phyloP scores from a whole-genome alignment of 176 grass and related monocot genomes.

The Triticum aestivum region DNA sequence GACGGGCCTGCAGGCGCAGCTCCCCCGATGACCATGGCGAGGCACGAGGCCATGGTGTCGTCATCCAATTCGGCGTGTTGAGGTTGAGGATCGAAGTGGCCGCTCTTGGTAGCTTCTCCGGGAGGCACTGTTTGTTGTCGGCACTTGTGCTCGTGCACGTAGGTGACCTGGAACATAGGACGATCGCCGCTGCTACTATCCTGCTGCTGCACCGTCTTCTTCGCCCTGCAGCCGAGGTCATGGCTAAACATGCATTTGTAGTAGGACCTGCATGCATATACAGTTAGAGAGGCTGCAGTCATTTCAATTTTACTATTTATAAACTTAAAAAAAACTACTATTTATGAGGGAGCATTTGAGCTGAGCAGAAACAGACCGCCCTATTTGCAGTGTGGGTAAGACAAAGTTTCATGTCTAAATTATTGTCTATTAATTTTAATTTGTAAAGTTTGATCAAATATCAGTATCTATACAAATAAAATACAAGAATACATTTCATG shows the following conservation, averaged over 20 bases:
- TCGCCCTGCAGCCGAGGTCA: conserved; percentile 32
- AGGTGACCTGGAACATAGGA: conserved; percentile 37
- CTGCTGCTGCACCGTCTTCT: conserved; percentile 48
- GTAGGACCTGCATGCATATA: conserved; percentile 33
- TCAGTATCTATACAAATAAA: too few species aligned
- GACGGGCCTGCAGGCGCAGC: background rate
- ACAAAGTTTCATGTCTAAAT: too few species aligned
- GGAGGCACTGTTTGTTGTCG: background rate
- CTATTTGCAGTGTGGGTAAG: too few species aligned
- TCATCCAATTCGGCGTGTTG: background rate
- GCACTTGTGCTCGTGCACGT: conserved; percentile 55
- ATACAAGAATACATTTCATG: too few species aligned
- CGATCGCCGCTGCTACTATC: background rate
- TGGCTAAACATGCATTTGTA: conserved; percentile 31
- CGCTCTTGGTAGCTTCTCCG: background rate
- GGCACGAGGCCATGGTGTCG: conserved; percentile 34
- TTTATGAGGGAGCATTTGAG: too few species aligned
- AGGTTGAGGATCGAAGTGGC: background rate
- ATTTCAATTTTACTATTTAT: too few species aligned
- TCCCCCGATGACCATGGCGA: conserved; percentile 32
- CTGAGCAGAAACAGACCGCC: too few species aligned
- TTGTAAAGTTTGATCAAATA: too few species aligned
- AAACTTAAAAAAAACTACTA: too few species aligned
- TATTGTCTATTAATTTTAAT: too few species aligned
- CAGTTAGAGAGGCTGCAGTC: too few species aligned